Conservation (phyloP, 176 grass and related monocot genomes). For the Raddia distichophylla region DNA sequence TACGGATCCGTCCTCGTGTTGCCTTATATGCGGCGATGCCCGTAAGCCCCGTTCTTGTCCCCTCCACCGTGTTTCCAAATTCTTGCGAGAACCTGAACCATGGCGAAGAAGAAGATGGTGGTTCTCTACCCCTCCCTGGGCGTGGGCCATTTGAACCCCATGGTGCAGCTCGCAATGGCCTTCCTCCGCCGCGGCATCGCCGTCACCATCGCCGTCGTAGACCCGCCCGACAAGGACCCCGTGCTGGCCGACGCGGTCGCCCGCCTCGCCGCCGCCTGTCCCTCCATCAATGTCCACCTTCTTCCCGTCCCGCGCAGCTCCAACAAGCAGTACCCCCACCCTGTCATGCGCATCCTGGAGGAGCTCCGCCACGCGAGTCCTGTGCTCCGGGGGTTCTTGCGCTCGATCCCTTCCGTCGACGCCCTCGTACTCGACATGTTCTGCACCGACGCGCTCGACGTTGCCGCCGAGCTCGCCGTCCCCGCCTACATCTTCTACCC, state of each 20-base stretch:
- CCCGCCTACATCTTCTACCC: conserved; percentile 61
- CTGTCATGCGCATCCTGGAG: not conserved
- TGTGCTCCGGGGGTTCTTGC: conserved; percentile 8
- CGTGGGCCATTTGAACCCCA: conserved; percentile 65
- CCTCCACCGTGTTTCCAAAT: no score
- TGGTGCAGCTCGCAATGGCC: conserved; percentile 63
- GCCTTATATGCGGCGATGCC: no score
- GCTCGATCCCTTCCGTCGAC: conserved; percentile 17
- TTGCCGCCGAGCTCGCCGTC: conserved; percentile 48
- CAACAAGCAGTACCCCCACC: not conserved
- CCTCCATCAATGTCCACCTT: conserved; percentile 39
- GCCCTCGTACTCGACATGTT: conserved; percentile 73
- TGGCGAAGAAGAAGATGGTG: not conserved
- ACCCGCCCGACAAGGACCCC: conserved; percentile 9
- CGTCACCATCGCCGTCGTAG: conserved; percentile 49
- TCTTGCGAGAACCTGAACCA: no score
- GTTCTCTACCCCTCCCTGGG: conserved; percentile 56
- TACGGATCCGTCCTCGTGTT: no score
- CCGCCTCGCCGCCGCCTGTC: conserved; percentile 23
- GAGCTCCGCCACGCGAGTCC: conserved; percentile 24
- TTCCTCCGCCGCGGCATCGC: conserved; percentile 44
- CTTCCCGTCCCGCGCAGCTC: conserved; percentile 10
- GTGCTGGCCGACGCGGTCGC: conserved; percentile 35
- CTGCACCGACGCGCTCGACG: conserved; percentile 60
- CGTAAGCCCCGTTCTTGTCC: no score